A percentile compares a stretch with the other conserved stretches of the same genome.
phyloP scores from a whole-genome alignment of 83 land plant species.

The Larix sibirica region DNA sequence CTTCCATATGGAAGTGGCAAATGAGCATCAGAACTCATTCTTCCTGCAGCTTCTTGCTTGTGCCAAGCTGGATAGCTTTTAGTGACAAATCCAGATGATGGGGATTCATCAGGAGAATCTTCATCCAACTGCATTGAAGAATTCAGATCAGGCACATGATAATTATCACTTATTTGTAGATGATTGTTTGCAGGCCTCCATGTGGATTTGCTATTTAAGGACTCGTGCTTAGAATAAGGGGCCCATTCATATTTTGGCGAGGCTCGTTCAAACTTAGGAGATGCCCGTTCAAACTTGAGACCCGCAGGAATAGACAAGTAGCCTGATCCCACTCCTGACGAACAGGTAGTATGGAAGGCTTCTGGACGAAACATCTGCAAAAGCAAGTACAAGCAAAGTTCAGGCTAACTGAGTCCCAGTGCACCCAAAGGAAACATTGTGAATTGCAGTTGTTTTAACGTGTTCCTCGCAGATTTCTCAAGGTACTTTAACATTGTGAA shows the following conservation, averaged over 20 bases:
- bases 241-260: neutral
- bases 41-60: neutral
- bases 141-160: constrained; percentile 7
- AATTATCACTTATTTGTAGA: constrained; percentile 2
- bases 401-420: too few relatives aligned
- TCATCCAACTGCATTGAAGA: constrained; percentile 12
- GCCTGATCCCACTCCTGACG: neutral
- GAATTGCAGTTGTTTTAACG: too few relatives aligned
- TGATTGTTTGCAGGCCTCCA: neutral
- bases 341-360: neutral
- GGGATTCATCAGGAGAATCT: constrained; percentile 15
- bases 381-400: neutral
- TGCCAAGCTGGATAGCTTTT: neutral
- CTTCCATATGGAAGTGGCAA: neutral
- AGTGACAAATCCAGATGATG: constrained; percentile 4
- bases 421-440: too few relatives aligned
- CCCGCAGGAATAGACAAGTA: neutral
- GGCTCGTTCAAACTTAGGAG: neutral
- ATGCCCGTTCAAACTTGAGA: neutral
- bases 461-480: too few relatives aligned
- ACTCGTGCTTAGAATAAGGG: neutral
- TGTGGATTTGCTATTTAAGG: neutral
- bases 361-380: neutral
- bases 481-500: too few relatives aligned
- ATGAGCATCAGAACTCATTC: neutral